Conservation (phyloP, 108 stramenopile genomes). For the Epithemia pelagica region DNA sequence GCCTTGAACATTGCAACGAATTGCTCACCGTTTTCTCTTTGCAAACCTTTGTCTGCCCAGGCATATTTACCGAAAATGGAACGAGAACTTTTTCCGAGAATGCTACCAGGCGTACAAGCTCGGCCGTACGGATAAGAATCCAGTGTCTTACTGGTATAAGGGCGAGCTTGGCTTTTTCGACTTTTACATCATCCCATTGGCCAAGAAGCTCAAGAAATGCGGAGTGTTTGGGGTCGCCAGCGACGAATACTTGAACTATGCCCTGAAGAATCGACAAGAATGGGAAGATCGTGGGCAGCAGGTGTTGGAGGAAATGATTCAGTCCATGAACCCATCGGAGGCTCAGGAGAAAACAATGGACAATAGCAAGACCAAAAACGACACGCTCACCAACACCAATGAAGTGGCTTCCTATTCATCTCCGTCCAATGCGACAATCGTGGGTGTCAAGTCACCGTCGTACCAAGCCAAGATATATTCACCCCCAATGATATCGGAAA, state of each 20-base stretch:
- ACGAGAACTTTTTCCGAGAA: constrained; percentile 29
- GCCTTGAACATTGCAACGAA: not conserved
- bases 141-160: constrained; percentile 22
- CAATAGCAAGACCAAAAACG: too few species aligned
- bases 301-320: constrained; percentile 19
- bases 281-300: constrained; percentile 28
- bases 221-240: constrained; percentile 32
- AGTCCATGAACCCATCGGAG: too few species aligned
- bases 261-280: constrained; percentile 16
- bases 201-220: constrained; percentile 33
- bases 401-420: too few species aligned
- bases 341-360: too few species aligned
- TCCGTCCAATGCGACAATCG: too few species aligned
- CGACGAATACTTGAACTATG: constrained; percentile 27
- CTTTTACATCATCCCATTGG: constrained; percentile 34
- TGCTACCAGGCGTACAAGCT: constrained; percentile 16
- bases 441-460: too few species aligned
- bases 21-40: not conserved
- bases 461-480: too few species aligned
- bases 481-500: too few species aligned
- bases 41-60: not conserved
- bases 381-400: too few species aligned
- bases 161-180: constrained; percentile 36
- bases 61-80: constrained; percentile 33
- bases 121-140: constrained; percentile 17